These are phyloP conservation scores for Lipomyces spencermartinsiae DNA, from an alignment of 805 yeast species.

Conservation along the genomic window DNA sequence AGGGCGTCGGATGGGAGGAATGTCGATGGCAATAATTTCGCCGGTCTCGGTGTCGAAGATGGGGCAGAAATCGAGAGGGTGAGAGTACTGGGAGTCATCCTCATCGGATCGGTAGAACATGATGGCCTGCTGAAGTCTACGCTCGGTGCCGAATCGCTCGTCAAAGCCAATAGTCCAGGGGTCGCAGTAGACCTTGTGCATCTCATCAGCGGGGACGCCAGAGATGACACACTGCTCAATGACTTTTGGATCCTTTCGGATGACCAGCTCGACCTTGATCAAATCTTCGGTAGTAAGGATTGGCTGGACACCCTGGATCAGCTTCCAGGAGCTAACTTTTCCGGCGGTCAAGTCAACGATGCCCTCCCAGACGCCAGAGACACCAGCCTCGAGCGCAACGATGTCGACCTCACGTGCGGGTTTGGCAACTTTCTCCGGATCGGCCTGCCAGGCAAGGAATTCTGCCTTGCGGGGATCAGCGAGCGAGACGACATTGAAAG, in stretches of 20 bases:
- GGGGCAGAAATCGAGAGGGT: conserved; percentile 81
- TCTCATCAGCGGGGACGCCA: conserved; percentile 68
- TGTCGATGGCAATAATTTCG: conserved; percentile 75
- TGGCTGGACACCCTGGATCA: conserved; percentile 71
- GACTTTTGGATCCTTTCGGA: conserved; percentile 73
- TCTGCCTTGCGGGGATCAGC: conserved; percentile 73
- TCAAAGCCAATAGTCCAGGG: conserved; percentile 76
- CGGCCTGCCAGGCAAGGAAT: conserved; percentile 67
- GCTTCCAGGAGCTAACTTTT: conserved; percentile 55
- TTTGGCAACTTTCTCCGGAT: conserved; percentile 51
- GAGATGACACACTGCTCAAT: conserved; percentile 73
- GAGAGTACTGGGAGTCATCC: conserved; percentile 73
- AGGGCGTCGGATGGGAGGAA: conserved; percentile 76
- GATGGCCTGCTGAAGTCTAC: conserved; percentile 80
- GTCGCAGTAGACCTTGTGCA: conserved; percentile 67
- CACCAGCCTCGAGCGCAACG: conserved; percentile 62
- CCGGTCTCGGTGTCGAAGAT: conserved; percentile 74
- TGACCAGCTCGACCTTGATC: conserved; percentile 63
- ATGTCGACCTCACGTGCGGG: conserved; percentile 75
- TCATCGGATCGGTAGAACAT: conserved; percentile 77
- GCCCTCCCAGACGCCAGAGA: conserved; percentile 73
- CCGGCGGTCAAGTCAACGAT: conserved; percentile 62
- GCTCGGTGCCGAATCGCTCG: conserved; percentile 77
- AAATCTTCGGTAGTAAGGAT: conserved; percentile 75
- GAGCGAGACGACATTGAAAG: conserved; percentile 72